These are phyloP conservation scores for Phaeosphaeriaceae sp. DNA, from an alignment of 2,329 filamentous ascomycete species.

Conservation along the genomic window DNA sequence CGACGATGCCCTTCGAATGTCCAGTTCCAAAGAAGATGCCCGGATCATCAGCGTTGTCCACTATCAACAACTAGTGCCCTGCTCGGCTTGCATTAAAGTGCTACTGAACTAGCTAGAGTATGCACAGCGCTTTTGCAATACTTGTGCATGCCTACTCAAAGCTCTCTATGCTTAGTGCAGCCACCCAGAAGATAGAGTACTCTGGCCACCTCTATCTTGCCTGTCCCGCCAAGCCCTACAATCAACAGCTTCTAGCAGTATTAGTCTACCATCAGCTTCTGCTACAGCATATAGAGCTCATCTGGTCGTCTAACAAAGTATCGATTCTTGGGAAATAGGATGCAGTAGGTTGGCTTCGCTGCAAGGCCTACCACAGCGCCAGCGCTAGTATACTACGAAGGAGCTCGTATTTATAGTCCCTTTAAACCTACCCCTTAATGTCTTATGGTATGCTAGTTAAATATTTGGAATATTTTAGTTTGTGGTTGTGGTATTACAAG, in stretches of 20 bases:
- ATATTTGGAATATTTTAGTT: too few relatives aligned
- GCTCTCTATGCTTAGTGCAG: constrained; percentile 27
- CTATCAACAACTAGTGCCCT: constrained; percentile 16
- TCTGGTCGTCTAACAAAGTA: constrained; percentile 32
- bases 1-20: constrained; percentile 9
- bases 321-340: constrained; percentile 34
- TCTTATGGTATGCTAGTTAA: too few relatives aligned
- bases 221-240: too few relatives aligned
- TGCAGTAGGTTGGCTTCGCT: neutral
- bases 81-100: constrained; percentile 20
- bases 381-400: neutral
- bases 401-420: too few relatives aligned
- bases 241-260: constrained; percentile 34
- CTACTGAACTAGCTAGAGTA: constrained; percentile 24
- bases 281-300: constrained; percentile 31
- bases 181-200: constrained; percentile 29
- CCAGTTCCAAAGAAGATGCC: constrained; percentile 11
- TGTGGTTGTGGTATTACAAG: too few relatives aligned
- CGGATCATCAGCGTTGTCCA: constrained; percentile 15
- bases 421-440: too few relatives aligned
- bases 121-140: constrained; percentile 14
- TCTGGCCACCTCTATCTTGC: constrained; percentile 12
- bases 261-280: constrained; percentile 27
- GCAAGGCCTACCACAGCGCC: neutral
- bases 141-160: constrained; percentile 21